Evolutionary conservation across 192 early-diverging fungal species (phyloP).

Genomic region (Gonapodya sp.): DNA sequence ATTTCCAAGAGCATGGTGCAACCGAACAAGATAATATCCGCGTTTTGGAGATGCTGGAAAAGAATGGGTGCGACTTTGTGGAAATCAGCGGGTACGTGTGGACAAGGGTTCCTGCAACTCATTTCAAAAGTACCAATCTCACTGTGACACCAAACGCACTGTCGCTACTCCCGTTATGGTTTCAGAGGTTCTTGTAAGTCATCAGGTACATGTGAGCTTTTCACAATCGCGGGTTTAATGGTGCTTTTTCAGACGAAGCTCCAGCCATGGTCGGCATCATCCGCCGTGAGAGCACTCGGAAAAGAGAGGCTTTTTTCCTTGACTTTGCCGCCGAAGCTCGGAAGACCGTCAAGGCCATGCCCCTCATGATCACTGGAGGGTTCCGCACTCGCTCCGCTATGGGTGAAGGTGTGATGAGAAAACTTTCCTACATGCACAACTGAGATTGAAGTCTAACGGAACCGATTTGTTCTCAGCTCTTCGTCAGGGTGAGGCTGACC

Average conservation of each 20-base stretch:
- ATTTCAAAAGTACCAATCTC: not conserved
- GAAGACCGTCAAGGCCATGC: not conserved
- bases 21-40: conserved; percentile 1
- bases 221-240: not conserved
- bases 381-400: not conserved
- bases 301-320: conserved; percentile 3
- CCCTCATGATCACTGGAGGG: conserved; percentile 8
- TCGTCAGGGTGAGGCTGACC: not conserved
- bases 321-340: conserved; percentile 4
- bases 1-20: not conserved
- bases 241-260: not conserved
- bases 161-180: too few species aligned
- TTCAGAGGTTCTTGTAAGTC: too few species aligned
- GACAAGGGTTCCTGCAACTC: not conserved
- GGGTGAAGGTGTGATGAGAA: not conserved
- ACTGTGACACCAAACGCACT: too few species aligned
- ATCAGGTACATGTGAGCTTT: too few species aligned
- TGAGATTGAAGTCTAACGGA: not conserved
- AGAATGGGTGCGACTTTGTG: not conserved
- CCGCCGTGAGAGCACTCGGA: not conserved
- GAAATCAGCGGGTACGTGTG: not conserved
- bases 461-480: not conserved
- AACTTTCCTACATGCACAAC: not conserved
- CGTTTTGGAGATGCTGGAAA: conserved; percentile 5
- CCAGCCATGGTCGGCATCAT: conserved; percentile 9